Percentiles rank a stretch among this genome's conserved stretches.
These are phyloP conservation scores for Colletotrichum filicis DNA, from an alignment of 2,329 filamentous ascomycete species.

Conservation along the genomic window DNA sequence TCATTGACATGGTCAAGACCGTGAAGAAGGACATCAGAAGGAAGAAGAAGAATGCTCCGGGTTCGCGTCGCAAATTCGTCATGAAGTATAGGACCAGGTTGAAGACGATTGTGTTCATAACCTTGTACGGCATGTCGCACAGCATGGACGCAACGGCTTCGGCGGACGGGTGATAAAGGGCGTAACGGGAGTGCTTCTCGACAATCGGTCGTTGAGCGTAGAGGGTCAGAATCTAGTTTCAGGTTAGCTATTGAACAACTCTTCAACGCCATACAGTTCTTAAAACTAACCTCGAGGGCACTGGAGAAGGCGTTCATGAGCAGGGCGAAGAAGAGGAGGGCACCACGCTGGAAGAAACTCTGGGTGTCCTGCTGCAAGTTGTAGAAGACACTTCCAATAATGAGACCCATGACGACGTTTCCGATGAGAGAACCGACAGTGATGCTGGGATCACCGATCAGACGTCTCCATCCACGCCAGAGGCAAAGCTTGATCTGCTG, in stretches of 20 bases:
- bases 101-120: constrained; percentile 79
- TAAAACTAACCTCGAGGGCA: constrained; percentile 72
- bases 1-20: constrained; percentile 84
- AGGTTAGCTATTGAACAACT: constrained; percentile 3
- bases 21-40: constrained; percentile 79
- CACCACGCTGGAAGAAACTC: constrained; percentile 83
- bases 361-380: constrained; percentile 72
- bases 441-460: constrained; percentile 80
- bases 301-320: constrained; percentile 87
- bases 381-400: constrained; percentile 85
- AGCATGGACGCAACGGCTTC: constrained; percentile 91
- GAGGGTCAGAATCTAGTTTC: constrained; percentile 76
- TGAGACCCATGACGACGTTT: constrained; percentile 80
- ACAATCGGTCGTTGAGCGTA: constrained; percentile 93
- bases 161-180: constrained; percentile 88
- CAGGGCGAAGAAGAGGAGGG: constrained; percentile 87
- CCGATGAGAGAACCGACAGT: constrained; percentile 76
- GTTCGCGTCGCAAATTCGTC: constrained; percentile 79
- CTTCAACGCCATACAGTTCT: constrained; percentile 8
- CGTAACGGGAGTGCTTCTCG: constrained; percentile 88
- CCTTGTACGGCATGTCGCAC: constrained; percentile 85
- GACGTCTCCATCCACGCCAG: constrained; percentile 81
- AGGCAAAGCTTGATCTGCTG: constrained; percentile 85
- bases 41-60: constrained; percentile 88
- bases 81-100: constrained; percentile 89